Conservation (phyloP, 768 basidiomycete species). For the Suillus fuscotomentosus region DNA sequence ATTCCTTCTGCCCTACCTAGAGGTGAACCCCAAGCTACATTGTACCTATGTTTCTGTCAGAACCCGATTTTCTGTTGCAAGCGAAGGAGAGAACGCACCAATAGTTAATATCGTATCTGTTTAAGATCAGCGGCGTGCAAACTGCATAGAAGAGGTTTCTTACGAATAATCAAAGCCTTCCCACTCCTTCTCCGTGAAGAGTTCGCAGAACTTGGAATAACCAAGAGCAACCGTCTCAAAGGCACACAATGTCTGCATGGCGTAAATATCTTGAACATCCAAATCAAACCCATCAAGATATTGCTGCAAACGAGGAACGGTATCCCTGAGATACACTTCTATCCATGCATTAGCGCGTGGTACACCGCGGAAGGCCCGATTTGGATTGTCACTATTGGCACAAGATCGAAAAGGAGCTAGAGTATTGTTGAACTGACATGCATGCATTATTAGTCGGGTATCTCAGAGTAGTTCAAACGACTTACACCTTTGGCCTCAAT, state of each 20-base stretch:
- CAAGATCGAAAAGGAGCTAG: conserved; percentile 47
- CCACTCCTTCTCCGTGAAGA: conserved; percentile 89
- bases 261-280: conserved; percentile 61
- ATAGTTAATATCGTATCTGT: conserved; percentile 3
- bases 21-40: conserved; percentile 75
- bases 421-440: conserved; percentile 46
- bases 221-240: conserved; percentile 89
- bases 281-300: conserved; percentile 59
- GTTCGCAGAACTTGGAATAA: conserved; percentile 82
- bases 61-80: too few species aligned
- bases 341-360: conserved; percentile 64
- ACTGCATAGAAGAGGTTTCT: conserved; percentile 21
- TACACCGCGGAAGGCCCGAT: conserved; percentile 53
- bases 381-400: conserved; percentile 46
- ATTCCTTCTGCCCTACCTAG: conserved; percentile 68
- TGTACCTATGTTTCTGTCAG: too few species aligned
- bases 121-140: neutral
- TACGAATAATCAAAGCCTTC: conserved; percentile 84
- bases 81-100: conserved; percentile 9
- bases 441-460: neutral
- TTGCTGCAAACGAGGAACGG: conserved; percentile 52
- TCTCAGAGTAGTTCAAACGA: conserved; percentile 13
- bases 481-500: conserved; percentile 36
- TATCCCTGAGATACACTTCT: conserved; percentile 62
- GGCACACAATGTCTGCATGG: conserved; percentile 75